These are phyloP conservation scores for Boletus reticuloceps DNA, from an alignment of 768 basidiomycete genomes.

Conservation along the genomic window DNA sequence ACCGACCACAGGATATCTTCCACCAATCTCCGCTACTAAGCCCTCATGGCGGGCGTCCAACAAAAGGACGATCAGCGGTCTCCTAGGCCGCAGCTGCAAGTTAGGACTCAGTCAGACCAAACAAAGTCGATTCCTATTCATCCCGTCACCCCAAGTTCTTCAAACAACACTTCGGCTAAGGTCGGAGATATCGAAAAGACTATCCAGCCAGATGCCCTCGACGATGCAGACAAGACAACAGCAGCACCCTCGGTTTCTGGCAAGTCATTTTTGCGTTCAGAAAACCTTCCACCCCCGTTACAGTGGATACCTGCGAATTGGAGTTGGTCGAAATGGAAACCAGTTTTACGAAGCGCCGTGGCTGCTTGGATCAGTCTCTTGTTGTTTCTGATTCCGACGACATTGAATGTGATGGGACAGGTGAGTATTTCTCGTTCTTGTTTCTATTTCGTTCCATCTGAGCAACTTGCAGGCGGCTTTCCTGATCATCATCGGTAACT, in stretches of 20 bases:
- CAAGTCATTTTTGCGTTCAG: neutral
- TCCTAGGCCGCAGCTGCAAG: conserved; percentile 4
- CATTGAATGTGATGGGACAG: conserved; percentile 53
- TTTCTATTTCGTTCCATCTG: neutral
- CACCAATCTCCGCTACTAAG: too few species aligned
- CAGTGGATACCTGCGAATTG: conserved; percentile 59
- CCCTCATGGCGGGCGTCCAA: conserved; percentile 10
- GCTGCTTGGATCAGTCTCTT: conserved; percentile 60
- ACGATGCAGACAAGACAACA: neutral
- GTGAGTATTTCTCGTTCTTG: conserved; percentile 28
- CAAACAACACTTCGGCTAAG: neutral
- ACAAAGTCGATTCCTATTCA: neutral
- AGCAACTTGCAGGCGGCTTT: conserved; percentile 51
- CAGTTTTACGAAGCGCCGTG: conserved; percentile 59
- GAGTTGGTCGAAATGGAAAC: conserved; percentile 59
- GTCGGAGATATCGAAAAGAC: neutral
- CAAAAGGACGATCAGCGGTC: neutral
- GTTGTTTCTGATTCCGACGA: conserved; percentile 54
- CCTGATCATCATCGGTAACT: conserved; percentile 57
- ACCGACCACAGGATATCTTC: too few species aligned
- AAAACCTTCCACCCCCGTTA: conserved; percentile 32
- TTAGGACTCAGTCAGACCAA: conserved; percentile 1
- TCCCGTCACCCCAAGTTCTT: neutral
- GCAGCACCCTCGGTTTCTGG: neutral
- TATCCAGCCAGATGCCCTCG: neutral